phyloP scores from a whole-genome alignment of 2,329 filamentous ascomycete genomes.

The Colletotrichum liaoningense region DNA sequence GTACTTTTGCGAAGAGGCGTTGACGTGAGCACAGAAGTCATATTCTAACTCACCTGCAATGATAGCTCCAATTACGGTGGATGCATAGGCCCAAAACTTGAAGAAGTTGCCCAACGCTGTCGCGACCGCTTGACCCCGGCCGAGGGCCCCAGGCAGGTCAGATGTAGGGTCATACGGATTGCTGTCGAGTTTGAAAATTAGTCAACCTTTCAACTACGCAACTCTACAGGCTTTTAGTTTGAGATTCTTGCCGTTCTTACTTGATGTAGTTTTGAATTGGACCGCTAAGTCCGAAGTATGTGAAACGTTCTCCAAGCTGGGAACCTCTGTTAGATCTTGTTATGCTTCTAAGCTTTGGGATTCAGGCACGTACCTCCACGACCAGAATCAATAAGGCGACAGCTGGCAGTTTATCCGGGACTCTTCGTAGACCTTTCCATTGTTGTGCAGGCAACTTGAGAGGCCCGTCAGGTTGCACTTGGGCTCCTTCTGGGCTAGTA shows the following conservation, averaged over 20 bases:
- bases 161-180: slow-evolving; percentile 39
- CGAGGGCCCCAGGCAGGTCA: slow-evolving; percentile 35
- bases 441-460: not conserved
- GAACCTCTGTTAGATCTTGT: not conserved
- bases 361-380: slow-evolving; percentile 36
- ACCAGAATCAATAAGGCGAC: slow-evolving; percentile 42
- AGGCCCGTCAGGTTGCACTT: not conserved
- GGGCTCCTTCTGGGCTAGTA: slow-evolving; percentile 5
- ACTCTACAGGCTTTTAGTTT: no score
- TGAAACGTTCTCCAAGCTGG: slow-evolving; percentile 45
- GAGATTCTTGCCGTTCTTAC: no score
- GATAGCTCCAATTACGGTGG: slow-evolving; percentile 16
- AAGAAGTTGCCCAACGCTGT: slow-evolving; percentile 43
- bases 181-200: not conserved
- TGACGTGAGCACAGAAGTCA: no score
- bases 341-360: no score
- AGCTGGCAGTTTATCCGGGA: slow-evolving; percentile 43
- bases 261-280: slow-evolving; percentile 48
- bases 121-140: slow-evolving; percentile 37
- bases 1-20: accelerated
- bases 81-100: slow-evolving; percentile 40
- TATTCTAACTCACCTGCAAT: not conserved
- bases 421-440: slow-evolving; percentile 38
- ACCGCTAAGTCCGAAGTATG: slow-evolving; percentile 45
- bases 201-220: no score